A percentile compares a stretch with the other conserved stretches of the same genome.
Conservation (phyloP, 257 asterid genomes). For the Scutellaria baicalensis region DNA sequence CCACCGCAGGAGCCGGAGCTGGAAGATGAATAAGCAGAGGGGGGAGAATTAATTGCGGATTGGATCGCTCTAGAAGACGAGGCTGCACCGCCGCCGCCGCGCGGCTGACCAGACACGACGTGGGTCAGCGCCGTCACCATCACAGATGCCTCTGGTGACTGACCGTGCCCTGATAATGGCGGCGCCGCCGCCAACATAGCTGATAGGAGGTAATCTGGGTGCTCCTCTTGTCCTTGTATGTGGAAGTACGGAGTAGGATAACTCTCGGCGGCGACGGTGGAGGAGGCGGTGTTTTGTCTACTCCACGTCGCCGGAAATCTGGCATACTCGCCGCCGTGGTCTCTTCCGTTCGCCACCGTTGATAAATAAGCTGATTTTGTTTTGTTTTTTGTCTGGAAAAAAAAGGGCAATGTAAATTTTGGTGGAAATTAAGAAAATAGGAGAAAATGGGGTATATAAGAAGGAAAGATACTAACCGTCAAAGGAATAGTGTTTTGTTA, state of each 20-base stretch:
- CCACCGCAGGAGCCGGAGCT: conserved; percentile 49
- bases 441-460: background rate
- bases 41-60: conserved; percentile 26
- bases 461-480: conserved; percentile 8
- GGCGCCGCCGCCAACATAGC: conserved; percentile 23
- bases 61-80: conserved; percentile 16
- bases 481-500: background rate
- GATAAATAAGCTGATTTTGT: background rate
- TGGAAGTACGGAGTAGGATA: background rate
- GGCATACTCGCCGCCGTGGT: conserved; percentile 30
- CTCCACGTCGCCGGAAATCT: conserved; percentile 23
- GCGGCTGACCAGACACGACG: conserved; percentile 40
- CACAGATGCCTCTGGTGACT: conserved; percentile 45
- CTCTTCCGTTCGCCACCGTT: conserved; percentile 65
- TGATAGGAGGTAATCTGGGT: conserved; percentile 22
- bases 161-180: conserved; percentile 20
- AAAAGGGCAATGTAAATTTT: background rate
- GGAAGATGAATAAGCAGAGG: conserved; percentile 45
- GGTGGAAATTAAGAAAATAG: background rate
- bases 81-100: conserved; percentile 13
- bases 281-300: conserved; percentile 8
- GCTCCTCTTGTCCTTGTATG: conserved; percentile 25
- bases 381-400: background rate
- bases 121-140: conserved; percentile 56
- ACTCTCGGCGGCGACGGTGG: background rate